Evolutionary conservation across 2,329 filamentous ascomycete species (phyloP).

Genomic region (Penicillium oxalicum): DNA sequence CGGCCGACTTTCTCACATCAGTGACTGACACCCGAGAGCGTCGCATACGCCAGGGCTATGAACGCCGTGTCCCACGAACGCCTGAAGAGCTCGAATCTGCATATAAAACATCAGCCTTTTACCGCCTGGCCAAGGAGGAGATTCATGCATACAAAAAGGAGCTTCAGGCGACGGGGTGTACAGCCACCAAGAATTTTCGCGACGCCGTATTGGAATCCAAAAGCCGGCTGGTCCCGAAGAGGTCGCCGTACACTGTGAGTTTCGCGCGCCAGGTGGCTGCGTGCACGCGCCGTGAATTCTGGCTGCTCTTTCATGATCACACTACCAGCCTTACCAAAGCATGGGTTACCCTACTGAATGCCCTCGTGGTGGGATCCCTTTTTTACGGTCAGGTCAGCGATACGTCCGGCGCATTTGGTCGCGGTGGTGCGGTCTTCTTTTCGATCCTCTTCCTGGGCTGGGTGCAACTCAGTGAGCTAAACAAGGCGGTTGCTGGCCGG

Average conservation of each 20-base stretch:
- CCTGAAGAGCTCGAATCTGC: slow-evolving; percentile 62
- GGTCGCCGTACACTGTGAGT: no score
- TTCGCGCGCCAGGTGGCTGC: no score
- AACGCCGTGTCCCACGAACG: slow-evolving; percentile 62
- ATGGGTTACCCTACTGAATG: slow-evolving; percentile 70
- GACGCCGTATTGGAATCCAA: no score
- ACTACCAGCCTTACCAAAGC: slow-evolving; percentile 71
- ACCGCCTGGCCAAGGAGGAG: no score
- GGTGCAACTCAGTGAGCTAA: slow-evolving; percentile 72
- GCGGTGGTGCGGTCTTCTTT: slow-evolving; percentile 61
- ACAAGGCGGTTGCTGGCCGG: slow-evolving; percentile 67
- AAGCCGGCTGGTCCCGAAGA: no score
- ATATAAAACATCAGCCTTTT: no score
- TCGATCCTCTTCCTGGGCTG: slow-evolving; percentile 61
- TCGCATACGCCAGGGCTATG: slow-evolving; percentile 59
- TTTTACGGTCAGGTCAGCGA: slow-evolving; percentile 63
- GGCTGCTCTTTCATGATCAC: slow-evolving; percentile 70
- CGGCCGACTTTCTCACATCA: slow-evolving; percentile 71
- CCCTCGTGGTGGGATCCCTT: slow-evolving; percentile 68
- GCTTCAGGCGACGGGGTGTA: no score
- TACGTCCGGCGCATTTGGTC: slow-evolving; percentile 57
- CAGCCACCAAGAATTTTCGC: no score
- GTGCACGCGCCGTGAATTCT: slow-evolving; percentile 64
- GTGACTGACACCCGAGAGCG: slow-evolving; percentile 69
- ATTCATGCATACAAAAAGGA: no score